Percentiles rank a stretch among this genome's conserved stretches.
These are phyloP conservation scores for Trifolium dubium DNA, from an alignment of 306 rosid genomes.

Conservation along the genomic window DNA sequence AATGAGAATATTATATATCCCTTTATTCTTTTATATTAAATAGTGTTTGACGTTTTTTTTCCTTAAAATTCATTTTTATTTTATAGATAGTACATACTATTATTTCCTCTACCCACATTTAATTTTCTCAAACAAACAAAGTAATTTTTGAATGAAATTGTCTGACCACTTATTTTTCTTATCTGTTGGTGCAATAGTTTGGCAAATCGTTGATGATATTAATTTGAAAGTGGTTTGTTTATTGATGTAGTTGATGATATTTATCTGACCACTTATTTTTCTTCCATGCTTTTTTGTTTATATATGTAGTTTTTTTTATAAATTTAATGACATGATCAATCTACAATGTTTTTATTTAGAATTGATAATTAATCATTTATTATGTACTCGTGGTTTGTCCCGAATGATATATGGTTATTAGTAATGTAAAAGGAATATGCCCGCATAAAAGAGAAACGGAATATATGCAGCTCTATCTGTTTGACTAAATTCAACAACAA, in stretches of 20 bases:
- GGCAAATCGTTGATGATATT: not conserved
- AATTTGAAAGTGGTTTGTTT: slow-evolving; percentile 6
- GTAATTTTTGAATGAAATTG: slow-evolving; percentile 15
- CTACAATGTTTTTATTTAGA: slow-evolving; percentile 10
- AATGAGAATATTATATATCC: slow-evolving; percentile 47
- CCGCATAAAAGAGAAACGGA: slow-evolving; percentile 16
- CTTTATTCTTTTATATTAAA: slow-evolving; percentile 20
- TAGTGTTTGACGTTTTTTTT: slow-evolving; percentile 24
- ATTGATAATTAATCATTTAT: slow-evolving; percentile 18
- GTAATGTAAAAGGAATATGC: slow-evolving; percentile 1
- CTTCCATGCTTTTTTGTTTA: slow-evolving; percentile 13
- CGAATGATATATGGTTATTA: slow-evolving; percentile 1
- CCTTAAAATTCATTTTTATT: slow-evolving; percentile 14
- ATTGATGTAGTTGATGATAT: slow-evolving; percentile 31
- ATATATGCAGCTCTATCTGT: not conserved
- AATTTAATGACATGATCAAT: slow-evolving; percentile 32
- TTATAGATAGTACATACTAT: slow-evolving; percentile 19
- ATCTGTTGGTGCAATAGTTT: slow-evolving; percentile 19
- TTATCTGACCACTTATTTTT: slow-evolving; percentile 22
- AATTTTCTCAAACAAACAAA: slow-evolving; percentile 29
- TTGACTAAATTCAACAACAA: not conserved
- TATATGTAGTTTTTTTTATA: slow-evolving; percentile 7
- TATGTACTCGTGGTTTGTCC: slow-evolving; percentile 26
- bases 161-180: slow-evolving; percentile 36
- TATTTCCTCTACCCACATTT: slow-evolving; percentile 18